Evolutionary conservation across 2,329 filamentous ascomycete species (phyloP).

Genomic region (Lasiodiplodia sp.): DNA sequence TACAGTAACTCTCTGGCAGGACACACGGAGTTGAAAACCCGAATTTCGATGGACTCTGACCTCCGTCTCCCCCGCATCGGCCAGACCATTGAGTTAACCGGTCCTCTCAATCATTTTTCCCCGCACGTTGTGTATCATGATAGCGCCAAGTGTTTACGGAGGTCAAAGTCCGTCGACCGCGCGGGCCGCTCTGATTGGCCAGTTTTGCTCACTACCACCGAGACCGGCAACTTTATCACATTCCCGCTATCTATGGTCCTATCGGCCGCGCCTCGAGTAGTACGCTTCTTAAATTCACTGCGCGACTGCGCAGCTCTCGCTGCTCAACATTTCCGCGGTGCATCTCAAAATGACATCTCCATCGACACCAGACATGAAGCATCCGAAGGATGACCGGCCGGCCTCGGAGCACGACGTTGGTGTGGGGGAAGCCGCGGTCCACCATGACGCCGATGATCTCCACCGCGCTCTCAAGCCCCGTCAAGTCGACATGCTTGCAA

Average conservation of each 20-base stretch:
- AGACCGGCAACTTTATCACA: not conserved
- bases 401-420: not conserved
- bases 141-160: not conserved
- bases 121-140: not conserved
- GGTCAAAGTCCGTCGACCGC: not conserved
- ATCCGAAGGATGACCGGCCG: not conserved
- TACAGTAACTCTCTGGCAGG: no score
- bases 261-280: not conserved
- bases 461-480: not conserved
- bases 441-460: not conserved
- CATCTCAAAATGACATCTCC: not conserved
- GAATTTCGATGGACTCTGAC: not conserved
- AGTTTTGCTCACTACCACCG: not conserved
- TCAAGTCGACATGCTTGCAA: slow-evolving; percentile 21
- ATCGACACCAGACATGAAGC: not conserved
- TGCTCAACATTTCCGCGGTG: no score
- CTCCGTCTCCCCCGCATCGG: not conserved
- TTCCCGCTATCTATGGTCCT: not conserved
- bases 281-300: not conserved
- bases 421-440: not conserved
- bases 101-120: not conserved
- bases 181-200: not conserved
- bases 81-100: not conserved
- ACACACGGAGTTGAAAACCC: not conserved
- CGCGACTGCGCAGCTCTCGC: no score